phyloP scores from a whole-genome alignment of 2,329 filamentous ascomycete species.

The Fusarium sp. region DNA sequence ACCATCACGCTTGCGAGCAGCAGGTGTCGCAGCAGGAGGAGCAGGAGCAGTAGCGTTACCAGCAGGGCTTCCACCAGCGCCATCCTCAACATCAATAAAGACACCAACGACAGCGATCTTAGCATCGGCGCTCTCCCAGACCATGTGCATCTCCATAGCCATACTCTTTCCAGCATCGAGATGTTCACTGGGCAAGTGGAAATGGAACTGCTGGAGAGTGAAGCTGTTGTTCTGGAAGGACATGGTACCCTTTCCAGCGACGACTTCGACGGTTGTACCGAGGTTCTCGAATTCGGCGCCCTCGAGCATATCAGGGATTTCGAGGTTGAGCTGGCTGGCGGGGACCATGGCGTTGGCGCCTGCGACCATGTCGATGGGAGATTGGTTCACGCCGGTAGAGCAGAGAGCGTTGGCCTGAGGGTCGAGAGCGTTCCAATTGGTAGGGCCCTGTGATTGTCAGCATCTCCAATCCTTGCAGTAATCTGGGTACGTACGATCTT shows the following conservation, averaged over 20 bases:
- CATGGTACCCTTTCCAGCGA: constrained; percentile 51
- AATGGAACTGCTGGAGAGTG: constrained; percentile 64
- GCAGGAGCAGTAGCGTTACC: constrained; percentile 2
- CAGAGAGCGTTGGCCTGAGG: constrained; percentile 54
- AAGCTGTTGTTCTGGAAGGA: constrained; percentile 51
- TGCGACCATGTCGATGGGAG: constrained; percentile 61
- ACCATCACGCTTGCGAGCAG: neutral
- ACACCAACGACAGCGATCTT: constrained; percentile 44
- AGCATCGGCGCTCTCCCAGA: constrained; percentile 36
- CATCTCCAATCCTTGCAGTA: neutral
- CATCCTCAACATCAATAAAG: constrained; percentile 39
- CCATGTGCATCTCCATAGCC: constrained; percentile 46
- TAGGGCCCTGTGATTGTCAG: constrained; percentile 49
- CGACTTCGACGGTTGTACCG: constrained; percentile 60
- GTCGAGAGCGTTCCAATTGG: constrained; percentile 60
- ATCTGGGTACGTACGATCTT: neutral
- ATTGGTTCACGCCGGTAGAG: constrained; percentile 58
- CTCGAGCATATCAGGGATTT: constrained; percentile 47
- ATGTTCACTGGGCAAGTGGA: constrained; percentile 69
- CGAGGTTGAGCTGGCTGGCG: constrained; percentile 45
- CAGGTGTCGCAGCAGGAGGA: neutral
- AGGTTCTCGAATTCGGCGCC: constrained; percentile 59
- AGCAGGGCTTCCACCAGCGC: neutral
- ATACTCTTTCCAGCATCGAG: constrained; percentile 51
- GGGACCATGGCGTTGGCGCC: constrained; percentile 39